Conservation (phyloP, 164 flowering plant species). For the Magnolia changhungtana region DNA sequence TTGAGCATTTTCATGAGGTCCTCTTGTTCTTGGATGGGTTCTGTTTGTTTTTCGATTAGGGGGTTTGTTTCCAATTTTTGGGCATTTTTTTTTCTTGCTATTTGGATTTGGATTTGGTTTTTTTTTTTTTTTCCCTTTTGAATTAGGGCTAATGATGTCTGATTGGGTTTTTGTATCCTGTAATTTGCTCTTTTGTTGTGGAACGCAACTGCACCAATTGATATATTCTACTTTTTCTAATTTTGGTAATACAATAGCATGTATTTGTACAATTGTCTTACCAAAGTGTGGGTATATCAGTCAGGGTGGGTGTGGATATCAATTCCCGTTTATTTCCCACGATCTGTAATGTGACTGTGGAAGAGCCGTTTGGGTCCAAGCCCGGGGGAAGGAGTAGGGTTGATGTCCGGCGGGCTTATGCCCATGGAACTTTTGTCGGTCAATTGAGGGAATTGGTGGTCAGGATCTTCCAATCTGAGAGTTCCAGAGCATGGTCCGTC, state of each 20-base stretch:
- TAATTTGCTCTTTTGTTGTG: not conserved
- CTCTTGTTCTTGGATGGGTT: conserved; percentile 1
- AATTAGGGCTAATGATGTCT: not conserved
- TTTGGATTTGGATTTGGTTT: not conserved
- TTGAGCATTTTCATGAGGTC: not conserved
- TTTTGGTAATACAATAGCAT: not conserved
- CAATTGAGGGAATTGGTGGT: too few relatives aligned
- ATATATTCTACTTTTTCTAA: not conserved
- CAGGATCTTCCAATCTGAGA: too few relatives aligned
- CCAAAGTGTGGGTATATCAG: not conserved
- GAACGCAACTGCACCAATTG: not conserved
- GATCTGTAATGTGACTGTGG: not conserved
- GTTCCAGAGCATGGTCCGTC: too few relatives aligned
- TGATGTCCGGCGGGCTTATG: too few relatives aligned
- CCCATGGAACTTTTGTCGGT: too few relatives aligned
- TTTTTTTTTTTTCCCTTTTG: not conserved
- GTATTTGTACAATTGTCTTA: not conserved
- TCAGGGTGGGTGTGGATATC: not conserved
- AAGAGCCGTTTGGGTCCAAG: too few relatives aligned
- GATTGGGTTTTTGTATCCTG: not conserved
- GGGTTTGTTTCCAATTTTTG: not conserved
- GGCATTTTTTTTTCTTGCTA: not conserved
- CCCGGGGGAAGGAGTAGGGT: too few relatives aligned
- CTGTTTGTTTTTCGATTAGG: not conserved
- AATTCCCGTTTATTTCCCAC: not conserved